Evolutionary conservation across 2,329 filamentous ascomycete genomes (phyloP).

Genomic region (Diaporthe citrichinensis): DNA sequence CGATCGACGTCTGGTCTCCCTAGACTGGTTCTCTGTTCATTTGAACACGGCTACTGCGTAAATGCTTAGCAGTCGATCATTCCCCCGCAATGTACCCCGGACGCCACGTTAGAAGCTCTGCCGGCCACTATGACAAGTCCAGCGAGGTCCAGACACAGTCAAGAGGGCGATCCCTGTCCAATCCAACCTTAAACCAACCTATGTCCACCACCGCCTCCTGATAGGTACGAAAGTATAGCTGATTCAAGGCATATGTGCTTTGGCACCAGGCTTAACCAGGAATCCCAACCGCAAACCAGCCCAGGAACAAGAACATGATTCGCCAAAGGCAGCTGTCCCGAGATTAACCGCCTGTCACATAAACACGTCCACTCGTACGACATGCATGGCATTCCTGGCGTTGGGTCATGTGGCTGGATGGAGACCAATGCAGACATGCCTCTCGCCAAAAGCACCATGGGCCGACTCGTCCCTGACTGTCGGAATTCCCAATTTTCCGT

Average conservation of each 20-base stretch:
- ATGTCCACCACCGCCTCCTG: neutral
- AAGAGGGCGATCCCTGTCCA: slow-evolving; percentile 9
- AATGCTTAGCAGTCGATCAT: neutral
- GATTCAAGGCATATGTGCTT: neutral
- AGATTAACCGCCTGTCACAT: slow-evolving; percentile 26
- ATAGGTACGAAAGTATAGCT: neutral
- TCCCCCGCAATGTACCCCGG: slow-evolving; percentile 24
- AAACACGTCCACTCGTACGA: neutral
- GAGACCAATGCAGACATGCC: neutral
- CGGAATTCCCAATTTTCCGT: slow-evolving; percentile 23
- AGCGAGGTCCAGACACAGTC: slow-evolving; percentile 6
- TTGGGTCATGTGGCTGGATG: slow-evolving; percentile 14
- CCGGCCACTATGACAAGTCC: slow-evolving; percentile 4
- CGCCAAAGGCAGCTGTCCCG: neutral
- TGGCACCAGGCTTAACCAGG: slow-evolving; percentile 8
- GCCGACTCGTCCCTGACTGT: slow-evolving; percentile 11
- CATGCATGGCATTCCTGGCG: slow-evolving; percentile 15
- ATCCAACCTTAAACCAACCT: slow-evolving; percentile 28
- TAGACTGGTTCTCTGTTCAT: neutral
- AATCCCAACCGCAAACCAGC: neutral
- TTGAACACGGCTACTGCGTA: neutral
- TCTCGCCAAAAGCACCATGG: slow-evolving; percentile 6
- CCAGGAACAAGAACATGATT: slow-evolving; percentile 25
- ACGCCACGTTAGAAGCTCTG: slow-evolving; percentile 28
- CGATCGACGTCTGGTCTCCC: neutral